Evolutionary conservation across 73 alveolate genomes (phyloP).

Genomic region (Symbiodinium pilosum): DNA sequence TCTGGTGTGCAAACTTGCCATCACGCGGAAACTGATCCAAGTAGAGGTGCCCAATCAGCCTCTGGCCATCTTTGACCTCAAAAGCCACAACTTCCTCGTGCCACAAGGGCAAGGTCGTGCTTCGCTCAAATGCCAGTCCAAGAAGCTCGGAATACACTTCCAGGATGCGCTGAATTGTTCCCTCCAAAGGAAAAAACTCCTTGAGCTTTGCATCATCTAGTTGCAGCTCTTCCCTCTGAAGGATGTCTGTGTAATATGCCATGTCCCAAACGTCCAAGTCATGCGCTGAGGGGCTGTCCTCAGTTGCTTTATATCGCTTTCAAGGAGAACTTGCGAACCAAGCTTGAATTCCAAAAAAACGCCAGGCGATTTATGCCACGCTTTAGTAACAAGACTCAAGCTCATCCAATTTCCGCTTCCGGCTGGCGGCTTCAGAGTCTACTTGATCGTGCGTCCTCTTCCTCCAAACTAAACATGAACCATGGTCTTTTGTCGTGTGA

Average conservation of each 20-base stretch:
- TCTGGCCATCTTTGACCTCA: slow-evolving; percentile 26
- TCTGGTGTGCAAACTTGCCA: slow-evolving; percentile 94
- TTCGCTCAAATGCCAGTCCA: slow-evolving; percentile 48
- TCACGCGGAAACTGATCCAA: slow-evolving; percentile 94
- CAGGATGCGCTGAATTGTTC: slow-evolving; percentile 50
- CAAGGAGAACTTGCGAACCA: background rate
- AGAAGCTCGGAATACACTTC: slow-evolving; percentile 71
- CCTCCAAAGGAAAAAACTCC: slow-evolving; percentile 92
- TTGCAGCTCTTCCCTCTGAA: slow-evolving; percentile 54
- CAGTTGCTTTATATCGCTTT: background rate
- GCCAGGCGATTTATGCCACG: background rate
- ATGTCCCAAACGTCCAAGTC: slow-evolving; percentile 8
- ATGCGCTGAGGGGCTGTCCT: background rate
- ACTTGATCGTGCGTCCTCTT: background rate
- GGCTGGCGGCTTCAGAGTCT: background rate
- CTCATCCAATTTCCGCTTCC: background rate
- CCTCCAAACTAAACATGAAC: too few species aligned
- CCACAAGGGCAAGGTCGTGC: slow-evolving; percentile 33
- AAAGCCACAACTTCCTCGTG: slow-evolving; percentile 88
- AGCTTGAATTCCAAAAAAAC: background rate
- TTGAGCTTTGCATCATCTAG: slow-evolving; percentile 68
- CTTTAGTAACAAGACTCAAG: too few species aligned
- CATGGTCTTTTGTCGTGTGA: too few species aligned
- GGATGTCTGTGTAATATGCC: slow-evolving; percentile 29
- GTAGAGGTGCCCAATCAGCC: slow-evolving; percentile 86